Conservation (phyloP, 805 yeast species). For the Metschnikowia vanudenii region DNA sequence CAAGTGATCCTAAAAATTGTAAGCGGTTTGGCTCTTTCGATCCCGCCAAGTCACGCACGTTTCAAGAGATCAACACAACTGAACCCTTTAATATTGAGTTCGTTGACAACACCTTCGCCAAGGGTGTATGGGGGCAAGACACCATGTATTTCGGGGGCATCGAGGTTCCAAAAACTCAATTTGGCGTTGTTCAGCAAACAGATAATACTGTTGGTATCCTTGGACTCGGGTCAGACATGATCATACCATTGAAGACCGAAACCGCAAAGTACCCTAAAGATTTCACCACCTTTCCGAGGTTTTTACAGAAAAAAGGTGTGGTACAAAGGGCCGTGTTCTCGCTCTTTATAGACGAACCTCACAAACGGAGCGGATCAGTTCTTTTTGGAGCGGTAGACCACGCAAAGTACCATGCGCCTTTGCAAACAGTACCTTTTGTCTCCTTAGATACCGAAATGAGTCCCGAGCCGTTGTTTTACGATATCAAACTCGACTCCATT, state of each 20-base stretch:
- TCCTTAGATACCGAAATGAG: conserved; percentile 26
- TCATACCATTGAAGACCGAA: conserved; percentile 1
- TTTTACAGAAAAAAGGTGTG: conserved; percentile 55
- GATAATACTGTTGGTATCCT: conserved; percentile 68
- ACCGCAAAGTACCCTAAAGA: conserved; percentile 40
- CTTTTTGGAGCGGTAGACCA: conserved; percentile 45
- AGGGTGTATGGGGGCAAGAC: conserved; percentile 61
- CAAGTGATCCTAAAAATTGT: neutral
- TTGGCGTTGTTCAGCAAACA: conserved; percentile 71
- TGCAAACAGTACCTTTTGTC: conserved; percentile 40
- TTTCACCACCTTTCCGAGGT: conserved; percentile 54
- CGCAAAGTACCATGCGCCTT: conserved; percentile 30
- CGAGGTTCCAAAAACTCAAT: conserved; percentile 49
- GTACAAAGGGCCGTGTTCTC: conserved; percentile 60
- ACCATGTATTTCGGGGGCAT: conserved; percentile 50
- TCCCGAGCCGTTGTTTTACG: conserved; percentile 42
- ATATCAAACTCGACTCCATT: conserved; percentile 42
- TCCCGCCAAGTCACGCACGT: neutral
- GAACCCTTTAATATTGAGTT: conserved; percentile 43
- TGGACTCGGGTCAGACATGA: conserved; percentile 57
- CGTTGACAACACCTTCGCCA: conserved; percentile 48
- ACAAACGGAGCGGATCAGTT: conserved; percentile 29
- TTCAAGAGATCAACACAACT: neutral
- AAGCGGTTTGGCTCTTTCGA: conserved; percentile 2
- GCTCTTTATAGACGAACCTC: conserved; percentile 49